Percentiles rank a stretch among this genome's conserved stretches.
Evolutionary conservation across 2,329 filamentous ascomycete species (phyloP).

Genomic region (Arthrobotrys sinensis): DNA sequence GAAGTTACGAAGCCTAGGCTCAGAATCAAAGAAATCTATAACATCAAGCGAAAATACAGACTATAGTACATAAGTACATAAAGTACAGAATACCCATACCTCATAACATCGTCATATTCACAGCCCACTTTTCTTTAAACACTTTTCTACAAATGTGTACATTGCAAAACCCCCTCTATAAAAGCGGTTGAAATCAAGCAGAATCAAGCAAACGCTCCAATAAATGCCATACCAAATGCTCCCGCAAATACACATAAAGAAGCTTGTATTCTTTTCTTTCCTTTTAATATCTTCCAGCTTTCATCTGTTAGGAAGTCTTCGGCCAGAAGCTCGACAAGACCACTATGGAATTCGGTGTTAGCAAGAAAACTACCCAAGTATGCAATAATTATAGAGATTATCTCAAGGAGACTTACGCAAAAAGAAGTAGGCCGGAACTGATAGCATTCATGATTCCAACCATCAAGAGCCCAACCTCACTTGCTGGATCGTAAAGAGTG

Average conservation of each 20-base stretch:
- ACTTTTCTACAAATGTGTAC: neutral
- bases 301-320: slow-evolving; percentile 78
- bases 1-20: neutral
- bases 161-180: slow-evolving; percentile 1
- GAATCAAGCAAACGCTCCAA: slow-evolving; percentile 73
- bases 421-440: slow-evolving; percentile 59
- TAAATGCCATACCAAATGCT: slow-evolving; percentile 78
- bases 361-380: too few relatives aligned
- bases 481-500: slow-evolving; percentile 75
- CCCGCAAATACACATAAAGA: slow-evolving; percentile 77
- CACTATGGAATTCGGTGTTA: slow-evolving; percentile 65
- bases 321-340: slow-evolving; percentile 76
- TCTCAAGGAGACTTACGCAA: slow-evolving; percentile 69
- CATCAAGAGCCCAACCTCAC: slow-evolving; percentile 76
- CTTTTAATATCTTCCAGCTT: slow-evolving; percentile 70
- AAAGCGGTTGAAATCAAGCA: neutral
- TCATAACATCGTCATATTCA: slow-evolving; percentile 19
- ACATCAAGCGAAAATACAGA: neutral
- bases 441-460: slow-evolving; percentile 78
- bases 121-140: neutral
- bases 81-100: slow-evolving; percentile 1
- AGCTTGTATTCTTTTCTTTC: slow-evolving; percentile 75
- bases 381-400: slow-evolving; percentile 69
- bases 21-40: slow-evolving; percentile 2
- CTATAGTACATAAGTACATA: slow-evolving; percentile 24